phyloP scores from a whole-genome alignment of 305 asterid species.

The Ajuga reptans region DNA sequence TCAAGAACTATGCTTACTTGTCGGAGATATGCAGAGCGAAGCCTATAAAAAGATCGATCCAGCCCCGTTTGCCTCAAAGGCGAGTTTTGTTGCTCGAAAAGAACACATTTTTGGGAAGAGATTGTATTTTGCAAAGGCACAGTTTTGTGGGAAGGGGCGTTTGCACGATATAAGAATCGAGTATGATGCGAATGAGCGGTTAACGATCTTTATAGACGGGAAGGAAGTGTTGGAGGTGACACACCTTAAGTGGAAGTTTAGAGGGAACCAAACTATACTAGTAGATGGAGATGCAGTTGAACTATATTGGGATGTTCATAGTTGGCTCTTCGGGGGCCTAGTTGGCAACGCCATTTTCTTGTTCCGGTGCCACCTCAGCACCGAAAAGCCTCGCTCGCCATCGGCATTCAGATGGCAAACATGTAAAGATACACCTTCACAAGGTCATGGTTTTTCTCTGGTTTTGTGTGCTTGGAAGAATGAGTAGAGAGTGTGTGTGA shows the following conservation, averaged over 20 bases:
- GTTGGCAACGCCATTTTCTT: conserved; percentile 54
- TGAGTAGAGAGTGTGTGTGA: conserved; percentile 24
- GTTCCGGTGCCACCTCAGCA: conserved; percentile 31
- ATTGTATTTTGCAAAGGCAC: conserved; percentile 40
- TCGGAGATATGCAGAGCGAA: conserved; percentile 48
- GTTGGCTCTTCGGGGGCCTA: conserved; percentile 50
- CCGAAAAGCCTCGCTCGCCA: conserved; percentile 17
- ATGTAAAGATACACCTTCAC: conserved; percentile 21
- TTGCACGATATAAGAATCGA: conserved; percentile 51
- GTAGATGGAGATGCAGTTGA: conserved; percentile 59
- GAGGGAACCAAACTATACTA: conserved; percentile 53
- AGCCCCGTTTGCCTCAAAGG: conserved; percentile 18
- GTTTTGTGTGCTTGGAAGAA: conserved; percentile 68
- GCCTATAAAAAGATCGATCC: conserved; percentile 34
- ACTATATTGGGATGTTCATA: conserved; percentile 68
- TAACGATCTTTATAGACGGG: conserved; percentile 42
- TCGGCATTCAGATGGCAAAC: conserved; percentile 9
- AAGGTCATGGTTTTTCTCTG: conserved; percentile 45
- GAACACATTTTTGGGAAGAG: conserved; percentile 59
- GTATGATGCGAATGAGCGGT: conserved; percentile 28
- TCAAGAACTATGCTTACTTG: conserved; percentile 40
- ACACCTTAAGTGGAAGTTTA: conserved; percentile 57
- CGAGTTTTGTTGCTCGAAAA: conserved; percentile 41
- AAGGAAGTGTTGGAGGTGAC: conserved; percentile 41
- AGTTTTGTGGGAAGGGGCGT: conserved; percentile 39